Evolutionary conservation across 2,329 filamentous ascomycete genomes (phyloP), one percentile per base, ranked within the genome.

Genomic region (Neonectria faginata): DNA sequence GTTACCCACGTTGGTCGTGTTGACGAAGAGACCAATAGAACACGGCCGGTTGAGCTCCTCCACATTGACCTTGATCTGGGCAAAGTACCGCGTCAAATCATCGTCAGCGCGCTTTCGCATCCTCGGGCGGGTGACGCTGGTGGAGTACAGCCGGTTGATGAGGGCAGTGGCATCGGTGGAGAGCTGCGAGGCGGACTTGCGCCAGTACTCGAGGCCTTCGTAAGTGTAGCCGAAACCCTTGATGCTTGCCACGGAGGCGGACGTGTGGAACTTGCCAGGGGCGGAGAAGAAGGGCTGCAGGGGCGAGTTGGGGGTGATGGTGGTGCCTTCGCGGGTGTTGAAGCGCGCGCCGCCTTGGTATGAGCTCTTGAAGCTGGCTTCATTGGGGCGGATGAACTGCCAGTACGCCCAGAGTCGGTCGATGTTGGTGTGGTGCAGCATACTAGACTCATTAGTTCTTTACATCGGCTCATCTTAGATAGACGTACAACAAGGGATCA

Each of bases 321-420:
- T 70, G n/a, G 79, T 78, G 11, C 81, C 80, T 2, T 66, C 57
- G 1, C 78, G 75, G 8, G 81, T 84, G 47, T 76, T 81, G 68
- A 77, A 88, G 39, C 76, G 74, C 1, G 78, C 71, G 5, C 68
- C 60, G 14, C 77, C 78, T 3, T 16, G 36, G 68, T 82, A 82
- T 3, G 78, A 73, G 42, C 67, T 67, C 20, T 60, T 68, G 69
- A 83, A 80, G 36, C 78, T 74, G 56, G 73, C 67, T 66, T 78
- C 70, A 51, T 68, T 59, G n/a, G 80, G 80, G 60, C 74, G 70
- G 59, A 86, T 79, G 27, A 78, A 79, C 70, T 84, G 79, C 81
- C 81, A 86, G 69, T 84, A 81, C 14, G 87, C 83, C 77, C 89
- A 90, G 41, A 91, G 80, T 42, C 89, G 85, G 70, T 91, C 88